Conservation (phyloP, 129 eudicot genomes). For the Helichrysum umbraculigerum region DNA sequence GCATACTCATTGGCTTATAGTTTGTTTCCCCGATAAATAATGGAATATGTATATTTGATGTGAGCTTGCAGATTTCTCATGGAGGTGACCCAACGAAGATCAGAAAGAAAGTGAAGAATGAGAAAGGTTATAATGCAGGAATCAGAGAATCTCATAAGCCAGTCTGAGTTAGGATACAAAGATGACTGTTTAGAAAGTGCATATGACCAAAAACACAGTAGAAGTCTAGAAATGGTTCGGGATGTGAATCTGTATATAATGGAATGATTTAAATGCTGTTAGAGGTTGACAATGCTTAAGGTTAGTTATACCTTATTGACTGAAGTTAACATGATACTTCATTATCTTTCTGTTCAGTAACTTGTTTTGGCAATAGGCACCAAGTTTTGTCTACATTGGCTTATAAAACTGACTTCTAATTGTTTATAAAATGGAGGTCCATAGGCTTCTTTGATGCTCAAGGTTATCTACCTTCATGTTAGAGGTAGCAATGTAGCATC, state of each 20-base stretch:
- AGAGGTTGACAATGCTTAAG: conserved; percentile 1
- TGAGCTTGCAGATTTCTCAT: conserved; percentile 52
- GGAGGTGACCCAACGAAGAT: conserved; percentile 34
- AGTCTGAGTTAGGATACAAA: conserved; percentile 3
- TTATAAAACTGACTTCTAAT: neutral
- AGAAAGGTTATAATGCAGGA: conserved; percentile 16
- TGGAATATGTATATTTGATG: neutral
- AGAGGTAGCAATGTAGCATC: no score
- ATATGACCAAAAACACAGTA: conserved; percentile 9
- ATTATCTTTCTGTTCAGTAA: neutral
- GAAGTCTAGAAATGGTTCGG: neutral
- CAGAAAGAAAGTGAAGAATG: conserved; percentile 34
- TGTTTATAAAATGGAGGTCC: neutral
- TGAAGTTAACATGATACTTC: neutral
- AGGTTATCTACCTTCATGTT: neutral
- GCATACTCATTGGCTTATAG: neutral
- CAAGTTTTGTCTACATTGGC: conserved; percentile 1
- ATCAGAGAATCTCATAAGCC: neutral
- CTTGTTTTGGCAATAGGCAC: neutral
- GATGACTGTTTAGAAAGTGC: conserved; percentile 14
- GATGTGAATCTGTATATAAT: conserved; percentile 1
- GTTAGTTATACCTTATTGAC: neutral
- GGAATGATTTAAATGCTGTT: neutral
- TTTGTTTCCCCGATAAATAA: neutral
- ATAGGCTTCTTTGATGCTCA: neutral